These are phyloP conservation scores for Talaromyces rugulosus DNA, from an alignment of 2,329 filamentous ascomycete species.

Conservation along the genomic window DNA sequence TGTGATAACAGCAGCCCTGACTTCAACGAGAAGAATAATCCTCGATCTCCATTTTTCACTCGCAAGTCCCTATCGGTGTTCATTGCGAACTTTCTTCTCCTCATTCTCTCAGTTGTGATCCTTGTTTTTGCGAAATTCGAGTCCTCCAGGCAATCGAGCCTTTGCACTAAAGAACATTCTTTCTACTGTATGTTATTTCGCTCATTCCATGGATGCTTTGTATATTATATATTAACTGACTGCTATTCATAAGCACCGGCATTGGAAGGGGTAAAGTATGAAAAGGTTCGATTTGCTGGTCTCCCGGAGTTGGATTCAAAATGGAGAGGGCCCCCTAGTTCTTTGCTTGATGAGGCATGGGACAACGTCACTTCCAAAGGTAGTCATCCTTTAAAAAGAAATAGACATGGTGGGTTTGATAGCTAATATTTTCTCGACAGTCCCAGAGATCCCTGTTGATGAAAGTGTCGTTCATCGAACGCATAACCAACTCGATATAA, in stretches of 20 bases:
- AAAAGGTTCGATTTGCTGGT: conserved; percentile 1
- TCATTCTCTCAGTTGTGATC: background rate
- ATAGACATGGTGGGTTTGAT: background rate
- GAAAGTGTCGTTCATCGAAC: background rate
- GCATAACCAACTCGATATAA: background rate
- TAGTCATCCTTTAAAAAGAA: background rate
- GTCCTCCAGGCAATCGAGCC: background rate
- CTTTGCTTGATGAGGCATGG: background rate
- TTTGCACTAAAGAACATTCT: background rate
- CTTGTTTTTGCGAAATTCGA: background rate
- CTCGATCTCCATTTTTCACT: background rate
- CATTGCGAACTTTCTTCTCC: background rate
- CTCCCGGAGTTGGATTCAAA: background rate
- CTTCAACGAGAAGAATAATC: background rate
- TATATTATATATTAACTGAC: background rate
- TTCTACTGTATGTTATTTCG: background rate
- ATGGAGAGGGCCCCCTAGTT: background rate
- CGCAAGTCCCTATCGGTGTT: background rate
- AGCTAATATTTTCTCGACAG: background rate
- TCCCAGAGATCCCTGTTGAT: background rate
- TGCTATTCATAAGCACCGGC: background rate
- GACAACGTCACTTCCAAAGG: conserved; percentile 1
- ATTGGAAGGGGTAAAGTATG: background rate
- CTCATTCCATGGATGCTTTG: background rate
- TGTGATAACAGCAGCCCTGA: background rate